A percentile compares a stretch with the other conserved stretches of the same genome.
Conservation (phyloP, 768 basidiomycete genomes). For the Clathrus columnatus region DNA sequence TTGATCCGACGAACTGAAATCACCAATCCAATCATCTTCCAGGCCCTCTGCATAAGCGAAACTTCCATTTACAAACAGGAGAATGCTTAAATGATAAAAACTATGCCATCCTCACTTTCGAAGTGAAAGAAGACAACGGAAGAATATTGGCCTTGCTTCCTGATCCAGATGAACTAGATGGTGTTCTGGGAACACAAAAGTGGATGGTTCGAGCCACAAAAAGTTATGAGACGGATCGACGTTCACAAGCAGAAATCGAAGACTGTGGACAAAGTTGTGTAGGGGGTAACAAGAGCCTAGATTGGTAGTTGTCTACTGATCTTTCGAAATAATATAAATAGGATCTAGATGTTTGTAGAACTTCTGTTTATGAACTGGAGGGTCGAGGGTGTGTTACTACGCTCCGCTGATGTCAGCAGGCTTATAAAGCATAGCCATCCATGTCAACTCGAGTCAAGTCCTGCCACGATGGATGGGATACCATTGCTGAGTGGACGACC, state of each 20-base stretch:
- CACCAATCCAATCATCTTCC: slow-evolving; percentile 17
- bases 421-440: no score
- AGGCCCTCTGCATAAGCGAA: slow-evolving; percentile 60
- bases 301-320: background rate
- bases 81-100: slow-evolving; percentile 50
- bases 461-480: slow-evolving; percentile 32
- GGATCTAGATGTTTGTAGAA: no score
- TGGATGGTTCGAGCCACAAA: slow-evolving; percentile 48
- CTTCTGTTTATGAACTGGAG: no score
- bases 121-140: slow-evolving; percentile 37
- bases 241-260: no score
- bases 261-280: no score
- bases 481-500: slow-evolving; percentile 67
- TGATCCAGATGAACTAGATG: slow-evolving; percentile 42
- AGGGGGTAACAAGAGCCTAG: background rate
- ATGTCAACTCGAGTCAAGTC: no score
- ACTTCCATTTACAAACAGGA: slow-evolving; percentile 49
- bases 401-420: no score
- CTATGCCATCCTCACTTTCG: slow-evolving; percentile 54
- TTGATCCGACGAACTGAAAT: slow-evolving; percentile 11
- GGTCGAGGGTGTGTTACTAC: no score
- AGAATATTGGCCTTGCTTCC: slow-evolving; percentile 47
- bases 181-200: slow-evolving; percentile 51
- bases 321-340: no score
- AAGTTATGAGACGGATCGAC: no score